Base-by-base conservation (phyloP, 257 asterid genomes). In the Gardenia jasminoides region DNA sequence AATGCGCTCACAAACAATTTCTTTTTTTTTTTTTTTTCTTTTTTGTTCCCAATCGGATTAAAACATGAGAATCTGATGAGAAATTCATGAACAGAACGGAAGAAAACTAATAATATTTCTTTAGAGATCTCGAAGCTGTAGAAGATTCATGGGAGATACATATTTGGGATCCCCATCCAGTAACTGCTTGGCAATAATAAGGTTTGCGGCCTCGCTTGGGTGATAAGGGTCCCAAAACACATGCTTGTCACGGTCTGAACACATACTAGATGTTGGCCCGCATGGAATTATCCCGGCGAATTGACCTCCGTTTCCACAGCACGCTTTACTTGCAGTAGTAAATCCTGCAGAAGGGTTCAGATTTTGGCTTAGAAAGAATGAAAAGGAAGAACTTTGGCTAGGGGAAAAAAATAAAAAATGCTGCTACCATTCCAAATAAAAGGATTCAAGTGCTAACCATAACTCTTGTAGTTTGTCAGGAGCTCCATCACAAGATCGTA, bases 161-260 rank as follows among this genome's bases (percentile, higher is more conserved):
- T 90, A 91, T 85, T 74, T 92, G 0, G 79, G n/a, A 76, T 81
- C 91, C 13, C 97, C 98, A 74, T 91, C 92, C 48, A 94, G 17
- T 84, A 94, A 28, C 67, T 91, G 97, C 28, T 94, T 94, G 65
- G 98, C 94, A 74, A 94, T 92, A 30, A 94, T 73, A 81, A 94
- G 12, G 79, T 94, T 94, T 47, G 98, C 93, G 7, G 97, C 97
- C 76, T 94, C 94, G 77, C 97, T 94, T 0, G 98, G 98, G 76
- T 94, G 98, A 81, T 94, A 94, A 59, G 96, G 91, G 83, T 94
- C 98, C 98, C 98, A 94, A 64, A 94, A 94, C 7, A 94, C 94
- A 84, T 94, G 93, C 67, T 92, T 92, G 66, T 85, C 88, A 3
- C 94, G 82, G 46, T 92, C 93, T 7, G 89, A 73, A 79, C 98